phyloP scores from a whole-genome alignment of 768 basidiomycete species.

The Suillus bovinus region DNA sequence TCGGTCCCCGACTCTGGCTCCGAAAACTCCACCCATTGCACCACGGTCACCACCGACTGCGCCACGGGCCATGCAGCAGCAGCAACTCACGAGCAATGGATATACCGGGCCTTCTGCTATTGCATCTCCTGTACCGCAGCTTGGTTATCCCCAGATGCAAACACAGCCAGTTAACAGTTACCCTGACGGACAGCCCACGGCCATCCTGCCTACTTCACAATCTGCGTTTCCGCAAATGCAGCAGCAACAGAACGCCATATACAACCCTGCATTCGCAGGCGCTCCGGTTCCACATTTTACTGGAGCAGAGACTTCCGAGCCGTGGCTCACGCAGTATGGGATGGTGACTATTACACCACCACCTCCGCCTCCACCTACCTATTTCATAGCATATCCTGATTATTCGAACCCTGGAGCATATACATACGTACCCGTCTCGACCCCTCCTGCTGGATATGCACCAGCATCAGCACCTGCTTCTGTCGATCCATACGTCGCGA shows the following conservation, averaged over 20 bases:
- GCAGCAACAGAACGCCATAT: background rate
- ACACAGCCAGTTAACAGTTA: background rate
- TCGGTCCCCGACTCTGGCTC: background rate
- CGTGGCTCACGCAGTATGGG: background rate
- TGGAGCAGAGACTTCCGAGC: background rate
- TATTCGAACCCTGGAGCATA: slow-evolving; percentile 3
- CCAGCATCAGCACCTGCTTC: background rate
- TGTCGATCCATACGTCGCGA: background rate
- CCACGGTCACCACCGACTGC: slow-evolving; percentile 3
- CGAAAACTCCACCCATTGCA: slow-evolving; percentile 3
- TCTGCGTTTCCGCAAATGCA: background rate
- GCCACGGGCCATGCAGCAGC: slow-evolving; percentile 7
- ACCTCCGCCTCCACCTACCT: background rate
- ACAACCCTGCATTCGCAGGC: background rate
- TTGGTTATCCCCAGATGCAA: background rate
- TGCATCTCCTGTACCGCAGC: slow-evolving; percentile 2
- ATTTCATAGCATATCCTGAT: slow-evolving; percentile 3
- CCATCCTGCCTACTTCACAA: background rate
- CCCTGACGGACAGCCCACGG: background rate
- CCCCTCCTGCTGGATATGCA: background rate
- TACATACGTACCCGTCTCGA: slow-evolving; percentile 2
- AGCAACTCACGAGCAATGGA: background rate
- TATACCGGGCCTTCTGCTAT: background rate
- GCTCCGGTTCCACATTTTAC: background rate
- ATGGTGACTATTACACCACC: background rate